Base-by-base conservation (phyloP, 257 asterid genomes). In the Lantana camara region DNA sequence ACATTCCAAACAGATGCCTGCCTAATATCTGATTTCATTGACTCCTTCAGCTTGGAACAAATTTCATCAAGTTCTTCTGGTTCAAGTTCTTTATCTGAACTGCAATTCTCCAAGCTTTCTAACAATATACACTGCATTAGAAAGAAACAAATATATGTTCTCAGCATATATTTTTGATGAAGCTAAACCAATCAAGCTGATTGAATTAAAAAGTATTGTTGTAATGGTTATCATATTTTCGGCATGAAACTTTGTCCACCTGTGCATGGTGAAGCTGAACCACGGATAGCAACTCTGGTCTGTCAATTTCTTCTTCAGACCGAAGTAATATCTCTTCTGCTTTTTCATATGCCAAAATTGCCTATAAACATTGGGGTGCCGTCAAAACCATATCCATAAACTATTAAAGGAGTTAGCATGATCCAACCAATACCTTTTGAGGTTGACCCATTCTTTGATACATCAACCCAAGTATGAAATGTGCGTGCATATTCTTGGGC, bases 361-460 rank as follows among this genome's bases (percentile, higher is more conserved):
- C 99, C 99, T 94, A 73, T 29, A 66, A 75, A 49, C 17, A 60
- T 66, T 22, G 63, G 63, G 57, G 66, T 37, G 61, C 5, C 27
- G 32, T 52, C 38, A 60, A 67, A 48, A 24, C 71, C 16, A 52
- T 20, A 52, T 19, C 22, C 56, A 67, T 40, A 60, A 66, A 14
- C 49, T 46, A 65, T 42, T 49, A 40, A 68, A 58, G 59, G 61
- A 42, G 34, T 53, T 53, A 34, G 57, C 56, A 45, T 44, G 38
- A 55, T 63, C 64, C 49, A 46, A 72, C 62, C 41, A 66, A 60
- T 82, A 94, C 99, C 97, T 90, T 90, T 80, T 88, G 96, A 57
- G 97, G 91, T 73, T 94, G 97, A 27, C 97, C 92, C 95, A 88
- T 85, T 81, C 99, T 83, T 82, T 94, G 97, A 78, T 90, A 80